Evolutionary conservation across 108 stramenopile genomes (phyloP).

Genomic region (Discostella pseudostelligera): DNA sequence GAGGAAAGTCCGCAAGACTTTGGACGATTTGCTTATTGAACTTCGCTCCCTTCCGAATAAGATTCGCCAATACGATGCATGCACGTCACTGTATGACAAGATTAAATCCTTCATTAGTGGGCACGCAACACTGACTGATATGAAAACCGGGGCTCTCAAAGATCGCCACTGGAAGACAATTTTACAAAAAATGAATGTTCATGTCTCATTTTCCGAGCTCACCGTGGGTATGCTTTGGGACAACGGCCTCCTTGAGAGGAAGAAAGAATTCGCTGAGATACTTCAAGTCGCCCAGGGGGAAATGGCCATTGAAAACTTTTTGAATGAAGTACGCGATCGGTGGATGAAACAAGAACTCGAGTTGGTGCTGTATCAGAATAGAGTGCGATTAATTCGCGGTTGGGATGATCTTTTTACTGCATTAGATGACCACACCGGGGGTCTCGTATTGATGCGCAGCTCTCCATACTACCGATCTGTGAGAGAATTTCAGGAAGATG

Average conservation of each 20-base stretch:
- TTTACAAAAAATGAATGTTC: constrained; percentile 75
- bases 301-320: constrained; percentile 96
- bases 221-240: constrained; percentile 95
- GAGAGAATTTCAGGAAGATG: constrained; percentile 96
- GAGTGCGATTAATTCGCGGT: constrained; percentile 90
- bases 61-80: constrained; percentile 96
- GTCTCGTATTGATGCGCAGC: constrained; percentile 90
- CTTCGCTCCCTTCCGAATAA: constrained; percentile 91
- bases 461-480: constrained; percentile 92
- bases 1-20: constrained; percentile 79
- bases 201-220: constrained; percentile 71
- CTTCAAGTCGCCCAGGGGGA: constrained; percentile 95
- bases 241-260: constrained; percentile 75
- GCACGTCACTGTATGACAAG: constrained; percentile 75
- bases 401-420: constrained; percentile 95
- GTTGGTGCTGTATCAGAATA: constrained; percentile 92
- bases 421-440: constrained; percentile 95
- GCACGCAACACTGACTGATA: constrained; percentile 78
- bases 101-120: constrained; percentile 71
- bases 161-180: constrained; percentile 95
- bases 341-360: constrained; percentile 94
- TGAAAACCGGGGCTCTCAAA: constrained; percentile 95
- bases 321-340: constrained; percentile 92
- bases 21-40: constrained; percentile 86
- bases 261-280: constrained; percentile 87